Percentiles rank a stretch among this genome's conserved stretches.
Conservation (phyloP, 495 filamentous ascomycete genomes). For the Xylaria intraflava region DNA sequence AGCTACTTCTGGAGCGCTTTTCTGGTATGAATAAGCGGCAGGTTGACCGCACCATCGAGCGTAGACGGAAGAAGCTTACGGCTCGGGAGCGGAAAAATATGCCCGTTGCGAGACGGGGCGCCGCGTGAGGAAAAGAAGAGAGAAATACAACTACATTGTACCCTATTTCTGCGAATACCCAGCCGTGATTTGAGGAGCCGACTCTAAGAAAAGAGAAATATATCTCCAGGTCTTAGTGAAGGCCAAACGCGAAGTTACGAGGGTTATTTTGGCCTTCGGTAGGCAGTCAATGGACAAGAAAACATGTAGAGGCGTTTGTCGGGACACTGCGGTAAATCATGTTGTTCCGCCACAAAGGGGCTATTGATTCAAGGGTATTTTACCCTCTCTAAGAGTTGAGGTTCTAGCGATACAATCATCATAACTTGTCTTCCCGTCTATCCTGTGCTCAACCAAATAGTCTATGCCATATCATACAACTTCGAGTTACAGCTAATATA, state of each 20-base stretch:
- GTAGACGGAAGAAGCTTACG: slow-evolving; percentile 75
- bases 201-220: too few species aligned
- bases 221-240: too few species aligned
- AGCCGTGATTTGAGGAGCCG: background rate
- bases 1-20: slow-evolving; percentile 70
- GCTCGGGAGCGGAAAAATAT: slow-evolving; percentile 74
- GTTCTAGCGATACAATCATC: background rate
- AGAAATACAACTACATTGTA: background rate
- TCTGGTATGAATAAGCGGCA: slow-evolving; percentile 73
- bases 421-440: background rate
- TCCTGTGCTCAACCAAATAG: background rate
- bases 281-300: too few species aligned
- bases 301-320: too few species aligned
- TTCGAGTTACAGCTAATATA: too few species aligned
- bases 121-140: background rate
- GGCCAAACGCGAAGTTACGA: too few species aligned
- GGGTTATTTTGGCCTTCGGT: too few species aligned
- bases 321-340: too few species aligned
- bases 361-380: background rate
- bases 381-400: background rate
- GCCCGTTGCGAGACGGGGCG: slow-evolving; percentile 57
- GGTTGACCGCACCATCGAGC: slow-evolving; percentile 70
- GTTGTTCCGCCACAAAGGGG: background rate
- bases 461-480: background rate
- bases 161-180: background rate